phyloP scores from a whole-genome alignment of 495 filamentous ascomycete species.

The Trichoderma reesei region DNA sequence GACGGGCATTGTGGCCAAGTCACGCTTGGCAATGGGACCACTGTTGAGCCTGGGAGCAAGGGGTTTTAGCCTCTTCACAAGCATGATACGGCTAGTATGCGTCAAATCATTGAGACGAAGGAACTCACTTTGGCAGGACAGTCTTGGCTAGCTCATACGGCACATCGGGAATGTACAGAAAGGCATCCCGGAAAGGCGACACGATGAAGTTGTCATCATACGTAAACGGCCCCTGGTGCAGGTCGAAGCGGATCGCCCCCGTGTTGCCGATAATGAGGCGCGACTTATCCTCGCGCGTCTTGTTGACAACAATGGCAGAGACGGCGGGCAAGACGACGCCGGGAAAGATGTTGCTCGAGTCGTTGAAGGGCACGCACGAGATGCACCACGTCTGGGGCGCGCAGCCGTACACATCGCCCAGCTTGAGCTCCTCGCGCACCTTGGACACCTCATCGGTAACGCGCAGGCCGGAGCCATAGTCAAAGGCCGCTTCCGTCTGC shows the following conservation, averaged over 20 bases:
- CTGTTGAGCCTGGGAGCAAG: constrained; percentile 26
- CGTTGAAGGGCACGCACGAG: constrained; percentile 52
- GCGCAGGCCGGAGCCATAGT: constrained; percentile 54
- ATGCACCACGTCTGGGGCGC: constrained; percentile 61
- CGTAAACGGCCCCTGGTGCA: constrained; percentile 74
- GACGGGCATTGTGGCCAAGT: constrained; percentile 24
- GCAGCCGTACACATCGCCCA: constrained; percentile 61
- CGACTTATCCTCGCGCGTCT: constrained; percentile 35
- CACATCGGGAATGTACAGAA: constrained; percentile 58
- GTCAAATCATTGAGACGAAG: neutral
- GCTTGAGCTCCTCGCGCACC: constrained; percentile 50
- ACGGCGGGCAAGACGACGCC: constrained; percentile 46
- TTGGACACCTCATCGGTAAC: constrained; percentile 55
- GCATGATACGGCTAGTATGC: neutral
- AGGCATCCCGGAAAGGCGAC: constrained; percentile 67
- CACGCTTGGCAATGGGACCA: constrained; percentile 30
- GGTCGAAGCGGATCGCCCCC: constrained; percentile 72
- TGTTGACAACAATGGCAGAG: constrained; percentile 47
- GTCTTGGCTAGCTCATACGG: constrained; percentile 53
- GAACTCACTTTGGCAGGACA: constrained; percentile 26
- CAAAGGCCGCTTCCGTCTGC: constrained; percentile 48
- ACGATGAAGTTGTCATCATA: constrained; percentile 68
- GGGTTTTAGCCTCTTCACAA: neutral
- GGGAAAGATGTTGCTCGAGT: constrained; percentile 53
- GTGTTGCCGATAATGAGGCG: constrained; percentile 65